phyloP scores from a whole-genome alignment of 2,329 filamentous ascomycete genomes.

The Botrytis squamosa region DNA sequence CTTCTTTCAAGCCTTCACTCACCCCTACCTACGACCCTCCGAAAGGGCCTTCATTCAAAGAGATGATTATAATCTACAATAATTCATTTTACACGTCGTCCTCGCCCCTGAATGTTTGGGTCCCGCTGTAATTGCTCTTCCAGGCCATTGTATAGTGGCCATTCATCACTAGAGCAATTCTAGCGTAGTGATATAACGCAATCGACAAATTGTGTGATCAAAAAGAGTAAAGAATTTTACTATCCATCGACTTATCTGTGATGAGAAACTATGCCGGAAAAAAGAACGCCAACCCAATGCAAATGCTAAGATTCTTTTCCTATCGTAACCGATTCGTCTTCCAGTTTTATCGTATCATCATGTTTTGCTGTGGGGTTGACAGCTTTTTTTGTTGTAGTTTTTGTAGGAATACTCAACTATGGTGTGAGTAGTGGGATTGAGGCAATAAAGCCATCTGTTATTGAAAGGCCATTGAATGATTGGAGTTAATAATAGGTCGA shows the following conservation, averaged over 20 bases:
- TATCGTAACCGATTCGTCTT: background rate
- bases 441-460: background rate
- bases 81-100: background rate
- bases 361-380: background rate
- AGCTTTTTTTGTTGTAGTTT: background rate
- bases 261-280: background rate
- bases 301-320: conserved; percentile 9
- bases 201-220: background rate
- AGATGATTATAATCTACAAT: conserved; percentile 4
- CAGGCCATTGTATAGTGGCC: background rate
- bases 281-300: conserved; percentile 13
- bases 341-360: conserved; percentile 21
- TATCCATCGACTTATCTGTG: background rate
- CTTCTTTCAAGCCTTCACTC: too few relatives aligned
- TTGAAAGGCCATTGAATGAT: background rate
- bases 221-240: background rate
- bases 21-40: background rate
- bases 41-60: background rate
- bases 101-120: background rate
- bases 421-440: background rate
- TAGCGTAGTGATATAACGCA: conserved; percentile 7
- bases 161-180: background rate
- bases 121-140: background rate
- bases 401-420: conserved; percentile 4
- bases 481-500: conserved; percentile 11